Base-by-base conservation (phyloP, 352 stramenopile species). In the Thalassiosira livingstoniorum region DNA sequence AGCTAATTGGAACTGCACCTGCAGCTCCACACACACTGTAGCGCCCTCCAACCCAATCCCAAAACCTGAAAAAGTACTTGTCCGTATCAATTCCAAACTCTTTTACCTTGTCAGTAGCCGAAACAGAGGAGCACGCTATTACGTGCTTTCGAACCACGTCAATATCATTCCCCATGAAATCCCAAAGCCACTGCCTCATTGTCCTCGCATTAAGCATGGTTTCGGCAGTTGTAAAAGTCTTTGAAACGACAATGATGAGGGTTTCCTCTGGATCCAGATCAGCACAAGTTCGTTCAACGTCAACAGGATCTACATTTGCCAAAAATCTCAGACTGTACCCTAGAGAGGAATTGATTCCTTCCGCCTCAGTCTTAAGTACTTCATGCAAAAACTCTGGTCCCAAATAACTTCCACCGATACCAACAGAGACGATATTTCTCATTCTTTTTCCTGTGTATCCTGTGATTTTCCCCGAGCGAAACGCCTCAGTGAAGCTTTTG, bases 201-300 rank as follows among this genome's bases (percentile, higher is more conserved):
- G 97, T 99, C 57, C 96, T 91, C 21, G 98, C 98, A 87, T 99
- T 99, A 58, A 99, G 92, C 97, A 99, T 99, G 23, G 98, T 99
- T 92, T 99, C 98, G 0, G 97, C 97, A 3, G 98, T 99, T 5
- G 97, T 99, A 87, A 99, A 99, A 0, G 97, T 99, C 92, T 99
- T 99, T 54, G 96, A 98, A 25, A 99, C 97, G 74, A 99, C 96
- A 37, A 99, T 95, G 53, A 99, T 96, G 2, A 99, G 87, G 0
- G 97, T 99, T 85, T 98, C 95, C 84, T 98, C 96, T 0, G 97
- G 96, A 92, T 99, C 96, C 0, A 99, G 87, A 58, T 97, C 97
- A 34, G 94, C 92, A 34, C 97, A 98, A 34, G 97, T 97, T 54
- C 97, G 92, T 35, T 97, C 95, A 0, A 99, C 97, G 82, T 99